These are phyloP conservation scores for Lanmaoa pseudosensibilis DNA, from an alignment of 768 basidiomycete species.

Conservation along the genomic window DNA sequence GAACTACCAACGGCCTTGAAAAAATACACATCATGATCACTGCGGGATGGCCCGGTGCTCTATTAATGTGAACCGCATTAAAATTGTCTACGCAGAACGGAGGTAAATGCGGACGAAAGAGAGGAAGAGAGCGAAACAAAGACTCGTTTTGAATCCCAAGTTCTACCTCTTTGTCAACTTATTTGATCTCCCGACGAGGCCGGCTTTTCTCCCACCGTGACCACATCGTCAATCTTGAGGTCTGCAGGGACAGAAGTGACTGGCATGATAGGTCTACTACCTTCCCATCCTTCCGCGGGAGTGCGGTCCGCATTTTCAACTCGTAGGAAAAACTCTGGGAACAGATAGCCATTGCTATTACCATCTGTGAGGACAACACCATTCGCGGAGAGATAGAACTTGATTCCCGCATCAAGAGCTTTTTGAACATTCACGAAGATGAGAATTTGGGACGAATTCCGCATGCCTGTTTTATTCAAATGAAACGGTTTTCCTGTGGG, in stretches of 20 bases:
- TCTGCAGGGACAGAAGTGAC: background rate
- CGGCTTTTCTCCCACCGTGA: background rate
- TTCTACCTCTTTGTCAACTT: background rate
- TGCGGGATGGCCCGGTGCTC: background rate
- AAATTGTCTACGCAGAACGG: background rate
- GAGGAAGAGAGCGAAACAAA: background rate
- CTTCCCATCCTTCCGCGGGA: constrained; percentile 26
- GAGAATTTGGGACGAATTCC: constrained; percentile 70
- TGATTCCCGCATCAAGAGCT: constrained; percentile 65
- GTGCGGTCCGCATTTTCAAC: constrained; percentile 51
- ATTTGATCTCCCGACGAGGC: background rate
- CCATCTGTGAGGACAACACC: constrained; percentile 89
- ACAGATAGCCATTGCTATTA: constrained; percentile 58
- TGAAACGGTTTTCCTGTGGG: background rate
- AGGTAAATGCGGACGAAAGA: background rate
- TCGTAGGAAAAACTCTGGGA: constrained; percentile 62
- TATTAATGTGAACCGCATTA: background rate
- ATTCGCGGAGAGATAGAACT: constrained; percentile 79
- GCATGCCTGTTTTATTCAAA: constrained; percentile 61
- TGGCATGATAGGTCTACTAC: background rate
- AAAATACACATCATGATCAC: background rate
- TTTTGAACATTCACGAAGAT: constrained; percentile 79
- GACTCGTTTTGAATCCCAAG: background rate
- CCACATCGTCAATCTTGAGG: background rate
- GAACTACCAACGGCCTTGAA: background rate